These are phyloP conservation scores for Danielozyma ontarioensis DNA, from an alignment of 805 yeast species.

Conservation along the genomic window DNA sequence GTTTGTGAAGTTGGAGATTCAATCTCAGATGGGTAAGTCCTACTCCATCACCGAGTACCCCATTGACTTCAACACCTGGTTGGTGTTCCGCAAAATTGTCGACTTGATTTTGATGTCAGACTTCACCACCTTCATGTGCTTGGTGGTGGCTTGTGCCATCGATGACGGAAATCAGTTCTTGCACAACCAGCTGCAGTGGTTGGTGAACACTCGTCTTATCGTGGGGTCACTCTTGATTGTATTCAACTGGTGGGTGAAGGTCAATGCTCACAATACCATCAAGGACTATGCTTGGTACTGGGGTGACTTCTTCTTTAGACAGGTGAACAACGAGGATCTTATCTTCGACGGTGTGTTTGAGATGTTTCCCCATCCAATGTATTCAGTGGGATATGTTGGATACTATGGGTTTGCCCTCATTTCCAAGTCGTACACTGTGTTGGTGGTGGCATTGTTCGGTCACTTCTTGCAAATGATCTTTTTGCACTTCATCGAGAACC, in stretches of 20 bases:
- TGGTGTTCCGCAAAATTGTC: slow-evolving; percentile 70
- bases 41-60: slow-evolving; percentile 41
- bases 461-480: slow-evolving; percentile 75
- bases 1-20: slow-evolving; percentile 32
- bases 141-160: slow-evolving; percentile 48
- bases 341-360: slow-evolving; percentile 88
- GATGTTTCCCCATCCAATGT: slow-evolving; percentile 91
- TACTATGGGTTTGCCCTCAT: slow-evolving; percentile 80
- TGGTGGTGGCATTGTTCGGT: slow-evolving; percentile 65
- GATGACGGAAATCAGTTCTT: slow-evolving; percentile 31
- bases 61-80: slow-evolving; percentile 77
- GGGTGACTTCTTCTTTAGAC: slow-evolving; percentile 88
- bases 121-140: slow-evolving; percentile 66
- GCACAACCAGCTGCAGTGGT: slow-evolving; percentile 32
- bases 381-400: slow-evolving; percentile 83
- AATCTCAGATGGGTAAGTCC: slow-evolving; percentile 33
- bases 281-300: slow-evolving; percentile 93
- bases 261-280: slow-evolving; percentile 83
- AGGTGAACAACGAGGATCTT: slow-evolving; percentile 54
- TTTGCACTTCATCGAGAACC: slow-evolving; percentile 71
- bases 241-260: slow-evolving; percentile 79
- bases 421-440: slow-evolving; percentile 65
- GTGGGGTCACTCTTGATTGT: slow-evolving; percentile 59
- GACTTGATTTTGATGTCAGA: slow-evolving; percentile 83
- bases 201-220: slow-evolving; percentile 46